Percentiles rank a stretch among this genome's conserved stretches.
Conservation (phyloP, 75 land plant genomes). For the Gnetum montanum region DNA sequence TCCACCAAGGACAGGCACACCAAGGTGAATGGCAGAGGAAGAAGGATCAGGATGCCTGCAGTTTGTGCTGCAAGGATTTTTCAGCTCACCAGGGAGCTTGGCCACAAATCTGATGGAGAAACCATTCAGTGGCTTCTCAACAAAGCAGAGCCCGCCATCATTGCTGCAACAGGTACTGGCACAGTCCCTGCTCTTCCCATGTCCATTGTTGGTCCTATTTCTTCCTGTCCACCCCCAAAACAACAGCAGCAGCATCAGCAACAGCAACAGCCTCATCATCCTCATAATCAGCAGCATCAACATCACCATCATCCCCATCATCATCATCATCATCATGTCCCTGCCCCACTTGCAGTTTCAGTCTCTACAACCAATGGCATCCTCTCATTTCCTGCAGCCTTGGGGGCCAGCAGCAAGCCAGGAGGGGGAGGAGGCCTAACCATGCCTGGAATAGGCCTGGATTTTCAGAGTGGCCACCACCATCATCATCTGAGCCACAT, state of each 20-base stretch:
- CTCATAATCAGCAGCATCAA: background rate
- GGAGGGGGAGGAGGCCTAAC: background rate
- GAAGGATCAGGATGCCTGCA: constrained; percentile 64
- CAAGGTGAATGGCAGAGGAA: constrained; percentile 72
- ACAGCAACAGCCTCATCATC: background rate
- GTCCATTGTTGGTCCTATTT: constrained; percentile 7
- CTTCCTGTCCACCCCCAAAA: background rate
- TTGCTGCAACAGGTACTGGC: constrained; percentile 59
- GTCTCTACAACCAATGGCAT: no score
- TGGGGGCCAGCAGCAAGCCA: background rate
- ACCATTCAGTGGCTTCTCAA: constrained; percentile 44
- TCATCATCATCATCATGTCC: background rate
- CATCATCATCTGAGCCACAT: constrained; percentile 23
- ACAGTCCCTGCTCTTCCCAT: constrained; percentile 42
- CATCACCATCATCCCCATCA: background rate
- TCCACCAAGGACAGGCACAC: constrained; percentile 52
- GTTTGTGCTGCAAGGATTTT: constrained; percentile 64
- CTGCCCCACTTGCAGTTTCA: background rate
- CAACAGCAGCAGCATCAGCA: background rate
- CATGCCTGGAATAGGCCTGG: constrained; percentile 16
- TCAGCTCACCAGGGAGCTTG: constrained; percentile 38
- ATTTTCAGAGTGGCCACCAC: constrained; percentile 20
- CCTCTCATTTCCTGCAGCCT: no score
- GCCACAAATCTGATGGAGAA: constrained; percentile 42
- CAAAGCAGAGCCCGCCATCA: constrained; percentile 53